Conservation (phyloP, 1,284 basidiomycete species). For the Leccinum griseonigrum region DNA sequence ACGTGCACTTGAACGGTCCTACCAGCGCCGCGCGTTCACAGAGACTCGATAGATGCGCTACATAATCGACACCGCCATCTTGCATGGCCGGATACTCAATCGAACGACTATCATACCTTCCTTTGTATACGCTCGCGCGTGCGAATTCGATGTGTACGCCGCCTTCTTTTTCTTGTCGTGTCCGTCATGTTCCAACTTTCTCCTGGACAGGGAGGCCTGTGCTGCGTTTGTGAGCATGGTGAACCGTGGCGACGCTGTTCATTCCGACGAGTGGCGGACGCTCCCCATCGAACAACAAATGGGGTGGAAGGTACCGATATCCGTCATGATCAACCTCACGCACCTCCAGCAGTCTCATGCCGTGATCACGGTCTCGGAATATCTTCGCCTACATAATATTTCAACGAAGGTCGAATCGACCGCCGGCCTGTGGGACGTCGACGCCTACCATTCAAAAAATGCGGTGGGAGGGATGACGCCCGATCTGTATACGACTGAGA, state of each 20-base stretch:
- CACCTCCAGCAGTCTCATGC: constrained; percentile 38
- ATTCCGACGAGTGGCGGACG: constrained; percentile 39
- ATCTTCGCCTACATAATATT: constrained; percentile 40
- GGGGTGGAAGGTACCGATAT: constrained; percentile 39
- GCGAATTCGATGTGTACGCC: constrained; percentile 38
- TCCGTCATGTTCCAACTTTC: background rate
- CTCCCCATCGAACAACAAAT: constrained; percentile 42
- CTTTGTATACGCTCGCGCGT: constrained; percentile 41
- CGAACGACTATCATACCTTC: constrained; percentile 40
- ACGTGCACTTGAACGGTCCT: background rate
- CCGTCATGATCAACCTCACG: constrained; percentile 46
- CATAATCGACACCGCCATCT: constrained; percentile 39
- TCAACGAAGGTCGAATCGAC: constrained; percentile 33
- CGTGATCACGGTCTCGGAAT: constrained; percentile 41
- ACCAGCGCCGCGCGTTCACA: constrained; percentile 1
- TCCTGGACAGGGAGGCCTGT: constrained; percentile 27
- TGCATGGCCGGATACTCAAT: constrained; percentile 37
- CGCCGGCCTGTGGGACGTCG: constrained; percentile 38
- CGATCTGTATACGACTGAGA: constrained; percentile 36
- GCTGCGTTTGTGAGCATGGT: constrained; percentile 39
- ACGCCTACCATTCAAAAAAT: constrained; percentile 24
- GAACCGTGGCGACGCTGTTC: constrained; percentile 37
- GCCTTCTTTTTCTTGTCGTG: background rate
- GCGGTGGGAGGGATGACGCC: constrained; percentile 14
- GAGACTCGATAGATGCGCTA: constrained; percentile 33